Evolutionary conservation across 495 filamentous ascomycete genomes (phyloP), one percentile per base, ranked within the genome.

Genomic region (Penicillium steckii): DNA sequence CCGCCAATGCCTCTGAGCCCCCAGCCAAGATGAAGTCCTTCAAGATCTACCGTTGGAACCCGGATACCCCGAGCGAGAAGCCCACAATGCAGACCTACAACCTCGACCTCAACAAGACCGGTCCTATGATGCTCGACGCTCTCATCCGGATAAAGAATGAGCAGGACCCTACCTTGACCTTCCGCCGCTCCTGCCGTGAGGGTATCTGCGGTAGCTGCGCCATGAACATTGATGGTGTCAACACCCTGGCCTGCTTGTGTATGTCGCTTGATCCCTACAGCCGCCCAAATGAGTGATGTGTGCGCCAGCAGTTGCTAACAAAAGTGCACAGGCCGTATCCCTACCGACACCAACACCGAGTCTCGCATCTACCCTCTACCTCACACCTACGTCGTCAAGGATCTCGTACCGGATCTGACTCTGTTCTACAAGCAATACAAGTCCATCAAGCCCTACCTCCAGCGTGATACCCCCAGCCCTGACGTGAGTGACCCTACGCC

Each of bases 401-500:
- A 98, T 68, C 82, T 98, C 55, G 93, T 98, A 10, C 93, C 94
- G 43, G 94, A 98, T 70, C 76, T 98, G 59, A 98, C 94, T 59
- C 88, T 89, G 53, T 97, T 98, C 85, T 98, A 98, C 87, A 96
- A 97, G 80, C 94, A 98, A 82, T 98, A 98, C 85, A 96, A 96
- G 77, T 96, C 93, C 19, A 96, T 98, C 78, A 95, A 98, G 83
- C 94, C 94, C 6, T 98, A 96, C 69, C 87, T 98, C 27, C 94
- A 96, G 75, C 81, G 90, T 56, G 85, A 90, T 53, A 91, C 87
- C 26, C 83, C 85, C 32, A 72, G 87, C 13, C 80, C 82, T 30
- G 86, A 94, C 63, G 90, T 91, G 80, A 68, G 85, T 75, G 40
- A 45, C 33, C 33, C 33, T 37, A 15, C 33, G n/a, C 4, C n/a